Conservation (phyloP, 164 flowering plant species). For the Dillenia turbinata region DNA sequence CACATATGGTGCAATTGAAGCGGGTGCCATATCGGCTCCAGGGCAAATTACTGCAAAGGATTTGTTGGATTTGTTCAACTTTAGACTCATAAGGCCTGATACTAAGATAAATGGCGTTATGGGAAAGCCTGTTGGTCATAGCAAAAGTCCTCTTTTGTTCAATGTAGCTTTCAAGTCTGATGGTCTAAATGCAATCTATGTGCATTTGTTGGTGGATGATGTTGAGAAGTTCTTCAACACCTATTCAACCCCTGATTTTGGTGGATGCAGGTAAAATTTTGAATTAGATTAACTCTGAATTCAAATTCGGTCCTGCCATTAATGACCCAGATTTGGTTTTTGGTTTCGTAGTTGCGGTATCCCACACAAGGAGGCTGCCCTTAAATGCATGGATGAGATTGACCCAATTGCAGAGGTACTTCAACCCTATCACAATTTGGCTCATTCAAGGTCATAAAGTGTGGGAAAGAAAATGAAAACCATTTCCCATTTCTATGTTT, state of each 20-base stretch:
- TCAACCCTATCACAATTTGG: neutral
- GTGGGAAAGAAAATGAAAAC: neutral
- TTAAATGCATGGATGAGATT: conserved; percentile 78
- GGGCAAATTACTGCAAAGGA: conserved; percentile 90
- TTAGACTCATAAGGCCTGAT: conserved; percentile 62
- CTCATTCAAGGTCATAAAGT: neutral
- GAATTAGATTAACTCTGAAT: too few species aligned
- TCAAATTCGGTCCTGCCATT: neutral
- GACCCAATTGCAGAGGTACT: conserved; percentile 87
- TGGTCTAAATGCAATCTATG: conserved; percentile 82
- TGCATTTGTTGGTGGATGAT: conserved; percentile 84
- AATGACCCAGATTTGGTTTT: neutral
- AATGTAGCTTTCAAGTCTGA: conserved; percentile 70
- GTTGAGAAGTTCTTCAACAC: conserved; percentile 57
- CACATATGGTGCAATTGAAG: conserved; percentile 80
- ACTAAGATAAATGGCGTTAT: conserved; percentile 88
- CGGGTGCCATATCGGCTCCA: conserved; percentile 81
- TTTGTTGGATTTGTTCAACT: conserved; percentile 61
- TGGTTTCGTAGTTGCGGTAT: conserved; percentile 64
- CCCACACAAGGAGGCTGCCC: conserved; percentile 92
- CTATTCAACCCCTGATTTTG: conserved; percentile 80
- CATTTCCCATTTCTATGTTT: neutral
- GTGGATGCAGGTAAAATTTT: conserved; percentile 84
- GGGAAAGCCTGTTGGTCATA: conserved; percentile 95
- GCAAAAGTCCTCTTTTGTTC: conserved; percentile 75